Evolutionary conservation across 2,329 filamentous ascomycete species (phyloP), one percentile per base, ranked within the genome.

Genomic region (Microsporum ferrugineum): DNA sequence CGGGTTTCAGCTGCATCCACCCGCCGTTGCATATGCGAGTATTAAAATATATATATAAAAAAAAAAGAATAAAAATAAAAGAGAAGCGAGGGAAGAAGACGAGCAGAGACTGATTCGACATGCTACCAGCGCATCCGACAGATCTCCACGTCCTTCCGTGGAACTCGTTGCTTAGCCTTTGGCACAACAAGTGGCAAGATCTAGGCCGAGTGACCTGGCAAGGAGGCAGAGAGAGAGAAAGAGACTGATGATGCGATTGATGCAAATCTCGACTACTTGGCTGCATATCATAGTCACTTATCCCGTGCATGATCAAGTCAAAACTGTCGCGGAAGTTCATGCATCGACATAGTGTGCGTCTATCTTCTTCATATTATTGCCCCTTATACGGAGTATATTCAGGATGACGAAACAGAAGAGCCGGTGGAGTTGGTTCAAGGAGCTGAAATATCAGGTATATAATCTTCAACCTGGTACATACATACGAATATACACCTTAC

Each of bases 21-120:
- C 67, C 67, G 67, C 64, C 60, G 60, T 63, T 67, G 67, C 67
- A 68, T 68, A 68, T 68, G 67, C 67, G 63, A 68, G 66, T 67
- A 63, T 65, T 62, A 29, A 43, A 56, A 57, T 43, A 43, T n/a
- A 43, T n/a, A 43, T 43, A 41, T n/a, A 41, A 38, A 8, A 39
- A 55, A 57, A 60, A 62, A 39, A 38, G 38, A 57, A 57, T 45
- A 53, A 59, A 62, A 58, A 39, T 29, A 57, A 39, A 57, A 27
- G 14, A 41, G 7, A 57, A 53, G 8, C 14, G 6, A 51, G n/a
- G 8, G 36, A 59, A 62, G 59, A 64, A 53, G 31, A 61, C 34
- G 57, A 51, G 57, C 61, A 55, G 45, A 59, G 58, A 47, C 36
- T 62, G 51, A 57, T 45, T 53, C 39, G 31, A 56, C 57, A 27